Evolutionary conservation across 2,329 filamentous ascomycete genomes (phyloP).

Genomic region (Alternaria infectoria): DNA sequence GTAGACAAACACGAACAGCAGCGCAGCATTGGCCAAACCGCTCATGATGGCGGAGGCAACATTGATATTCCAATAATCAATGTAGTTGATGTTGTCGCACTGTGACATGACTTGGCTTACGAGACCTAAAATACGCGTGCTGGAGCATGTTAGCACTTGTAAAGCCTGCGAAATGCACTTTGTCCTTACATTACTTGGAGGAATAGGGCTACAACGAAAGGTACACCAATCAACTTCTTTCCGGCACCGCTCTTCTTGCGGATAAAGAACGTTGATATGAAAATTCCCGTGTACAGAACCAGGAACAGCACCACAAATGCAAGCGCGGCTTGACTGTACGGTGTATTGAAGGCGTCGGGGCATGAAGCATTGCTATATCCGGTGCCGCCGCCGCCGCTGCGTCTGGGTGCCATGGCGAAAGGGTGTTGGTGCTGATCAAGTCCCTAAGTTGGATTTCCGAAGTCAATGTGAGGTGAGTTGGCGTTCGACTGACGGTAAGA

Average conservation of each 20-base stretch:
- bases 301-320: constrained; percentile 28
- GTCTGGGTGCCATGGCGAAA: constrained; percentile 30
- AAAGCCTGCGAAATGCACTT: not conserved
- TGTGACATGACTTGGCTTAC: constrained; percentile 19
- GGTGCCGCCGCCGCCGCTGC: constrained; percentile 15
- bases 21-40: constrained; percentile 23
- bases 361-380: constrained; percentile 11
- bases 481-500: not conserved
- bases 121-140: constrained; percentile 15
- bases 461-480: no score
- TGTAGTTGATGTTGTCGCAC: constrained; percentile 4
- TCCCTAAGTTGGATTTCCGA: not conserved
- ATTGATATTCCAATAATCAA: constrained; percentile 10
- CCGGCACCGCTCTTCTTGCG: constrained; percentile 26
- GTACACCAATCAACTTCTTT: constrained; percentile 27
- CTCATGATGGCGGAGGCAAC: constrained; percentile 29
- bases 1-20: constrained; percentile 33
- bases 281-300: constrained; percentile 18
- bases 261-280: constrained; percentile 21
- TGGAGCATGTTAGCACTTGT: not conserved
- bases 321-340: constrained; percentile 15
- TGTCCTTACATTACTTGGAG: constrained; percentile 24
- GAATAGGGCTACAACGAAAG: constrained; percentile 20
- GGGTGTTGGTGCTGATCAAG: not conserved
- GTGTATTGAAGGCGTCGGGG: constrained; percentile 18